Conservation (phyloP, 73 alveolate species). For the Paramecium sexaurelia region DNA sequence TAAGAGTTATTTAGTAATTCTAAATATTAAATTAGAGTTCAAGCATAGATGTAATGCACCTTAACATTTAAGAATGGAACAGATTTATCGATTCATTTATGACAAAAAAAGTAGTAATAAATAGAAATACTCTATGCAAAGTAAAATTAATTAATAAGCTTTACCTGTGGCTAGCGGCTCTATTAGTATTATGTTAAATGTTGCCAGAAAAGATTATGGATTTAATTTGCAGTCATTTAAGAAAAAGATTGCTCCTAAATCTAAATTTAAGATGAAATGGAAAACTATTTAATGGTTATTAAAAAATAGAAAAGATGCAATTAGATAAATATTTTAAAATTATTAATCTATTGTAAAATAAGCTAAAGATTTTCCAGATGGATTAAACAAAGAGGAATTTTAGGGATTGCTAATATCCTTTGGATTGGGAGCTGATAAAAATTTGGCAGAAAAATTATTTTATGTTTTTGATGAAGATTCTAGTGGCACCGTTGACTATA, state of each 20-base stretch:
- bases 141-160: slow-evolving; percentile 63
- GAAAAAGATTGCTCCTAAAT: slow-evolving; percentile 66
- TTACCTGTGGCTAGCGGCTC: slow-evolving; percentile 70
- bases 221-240: slow-evolving; percentile 60
- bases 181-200: slow-evolving; percentile 66
- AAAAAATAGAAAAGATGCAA: slow-evolving; percentile 65
- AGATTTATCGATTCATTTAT: slow-evolving; percentile 15
- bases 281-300: slow-evolving; percentile 70
- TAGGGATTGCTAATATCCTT: slow-evolving; percentile 56
- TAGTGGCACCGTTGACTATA: slow-evolving; percentile 85
- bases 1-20: slow-evolving; percentile 14
- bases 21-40: background rate
- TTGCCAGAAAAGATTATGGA: slow-evolving; percentile 63
- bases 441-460: slow-evolving; percentile 70
- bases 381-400: slow-evolving; percentile 63
- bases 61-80: slow-evolving; percentile 24
- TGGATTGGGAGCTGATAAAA: slow-evolving; percentile 71
- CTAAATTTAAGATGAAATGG: slow-evolving; percentile 71
- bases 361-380: slow-evolving; percentile 56
- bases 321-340: slow-evolving; percentile 61
- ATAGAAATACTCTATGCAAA: slow-evolving; percentile 58
- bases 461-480: slow-evolving; percentile 89
- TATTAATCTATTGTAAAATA: slow-evolving; percentile 58
- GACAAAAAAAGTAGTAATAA: slow-evolving; percentile 36
- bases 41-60: slow-evolving; percentile 59